Percentiles rank a stretch among this genome's conserved stretches.
phyloP scores from a whole-genome alignment of 2,329 filamentous ascomycete genomes.

The Arthrinium puccinioides region DNA sequence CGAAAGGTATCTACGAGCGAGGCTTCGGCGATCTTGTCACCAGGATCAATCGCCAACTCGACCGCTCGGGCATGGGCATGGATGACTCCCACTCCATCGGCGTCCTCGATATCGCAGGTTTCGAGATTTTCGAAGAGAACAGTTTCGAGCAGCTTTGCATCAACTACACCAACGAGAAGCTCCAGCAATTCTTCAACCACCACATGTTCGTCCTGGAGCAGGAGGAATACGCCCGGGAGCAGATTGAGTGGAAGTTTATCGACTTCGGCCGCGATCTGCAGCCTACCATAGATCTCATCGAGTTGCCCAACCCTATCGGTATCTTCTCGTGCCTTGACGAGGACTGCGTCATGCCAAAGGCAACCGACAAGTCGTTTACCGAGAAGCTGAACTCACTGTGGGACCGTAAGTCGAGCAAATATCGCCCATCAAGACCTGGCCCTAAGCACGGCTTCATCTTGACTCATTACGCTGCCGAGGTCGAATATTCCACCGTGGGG shows the following conservation, averaged over 20 bases:
- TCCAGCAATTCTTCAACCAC: slow-evolving; percentile 99
- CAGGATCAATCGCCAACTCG: slow-evolving; percentile 85
- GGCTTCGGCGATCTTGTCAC: slow-evolving; percentile 88
- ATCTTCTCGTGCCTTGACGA: slow-evolving; percentile 98
- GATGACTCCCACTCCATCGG: slow-evolving; percentile 96
- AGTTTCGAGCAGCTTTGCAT: slow-evolving; percentile 99
- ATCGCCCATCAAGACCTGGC: slow-evolving; percentile 76
- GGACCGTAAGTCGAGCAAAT: slow-evolving; percentile 94
- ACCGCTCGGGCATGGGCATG: slow-evolving; percentile 71
- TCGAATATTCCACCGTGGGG: slow-evolving; percentile 89
- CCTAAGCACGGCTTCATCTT: slow-evolving; percentile 77
- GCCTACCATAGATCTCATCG: slow-evolving; percentile 95
- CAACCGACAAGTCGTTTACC: slow-evolving; percentile 92
- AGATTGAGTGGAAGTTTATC: slow-evolving; percentile 99
- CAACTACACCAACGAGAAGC: slow-evolving; percentile 99
- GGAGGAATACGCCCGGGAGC: slow-evolving; percentile 93
- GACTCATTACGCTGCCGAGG: slow-evolving; percentile 95
- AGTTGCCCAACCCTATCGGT: slow-evolving; percentile 92
- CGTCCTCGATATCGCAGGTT: slow-evolving; percentile 96
- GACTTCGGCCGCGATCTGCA: slow-evolving; percentile 96
- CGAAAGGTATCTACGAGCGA: slow-evolving; percentile 96
- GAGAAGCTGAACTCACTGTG: slow-evolving; percentile 96
- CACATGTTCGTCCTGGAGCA: slow-evolving; percentile 99
- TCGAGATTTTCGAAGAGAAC: slow-evolving; percentile 97
- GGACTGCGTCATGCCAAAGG: slow-evolving; percentile 98